These are phyloP conservation scores for Gymnopilus junonius DNA, from an alignment of 768 basidiomycete species.

Conservation along the genomic window DNA sequence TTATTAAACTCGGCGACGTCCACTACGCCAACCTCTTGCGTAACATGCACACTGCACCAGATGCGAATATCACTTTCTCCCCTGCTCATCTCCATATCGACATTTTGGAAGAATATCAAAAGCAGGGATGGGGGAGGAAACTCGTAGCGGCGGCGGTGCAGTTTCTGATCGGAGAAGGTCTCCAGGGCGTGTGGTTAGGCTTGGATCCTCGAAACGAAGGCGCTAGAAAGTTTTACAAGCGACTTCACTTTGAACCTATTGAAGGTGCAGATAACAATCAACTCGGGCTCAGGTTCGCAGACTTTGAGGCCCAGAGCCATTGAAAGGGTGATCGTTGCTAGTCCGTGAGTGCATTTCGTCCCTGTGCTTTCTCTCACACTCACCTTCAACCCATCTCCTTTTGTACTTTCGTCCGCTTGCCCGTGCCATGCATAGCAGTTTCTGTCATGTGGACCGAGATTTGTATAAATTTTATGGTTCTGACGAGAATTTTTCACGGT, in stretches of 20 bases:
- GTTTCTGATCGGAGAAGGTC: slow-evolving; percentile 52
- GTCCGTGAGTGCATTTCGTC: background rate
- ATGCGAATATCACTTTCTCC: slow-evolving; percentile 64
- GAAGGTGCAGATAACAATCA: slow-evolving; percentile 53
- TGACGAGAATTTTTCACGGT: background rate
- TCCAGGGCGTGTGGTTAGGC: slow-evolving; percentile 68
- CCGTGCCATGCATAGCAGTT: background rate
- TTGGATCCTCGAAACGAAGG: slow-evolving; percentile 64
- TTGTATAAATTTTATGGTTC: background rate
- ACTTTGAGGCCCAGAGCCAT: slow-evolving; percentile 23
- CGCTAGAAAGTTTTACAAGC: slow-evolving; percentile 65
- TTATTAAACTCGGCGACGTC: slow-evolving; percentile 47
- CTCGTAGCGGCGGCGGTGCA: slow-evolving; percentile 59
- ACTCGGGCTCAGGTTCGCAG: slow-evolving; percentile 59
- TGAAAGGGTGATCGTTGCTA: background rate
- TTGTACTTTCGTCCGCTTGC: background rate
- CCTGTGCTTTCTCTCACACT: slow-evolving; percentile 1
- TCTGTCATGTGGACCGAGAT: background rate
- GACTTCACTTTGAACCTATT: slow-evolving; percentile 63
- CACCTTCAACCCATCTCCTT: background rate
- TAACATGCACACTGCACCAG: slow-evolving; percentile 48
- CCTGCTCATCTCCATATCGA: slow-evolving; percentile 81
- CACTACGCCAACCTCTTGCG: slow-evolving; percentile 44
- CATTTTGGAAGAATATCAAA: slow-evolving; percentile 67
- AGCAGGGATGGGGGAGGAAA: slow-evolving; percentile 71